Evolutionary conservation across 1,284 basidiomycete species (phyloP).

Genomic region (Earliella scabrosa): DNA sequence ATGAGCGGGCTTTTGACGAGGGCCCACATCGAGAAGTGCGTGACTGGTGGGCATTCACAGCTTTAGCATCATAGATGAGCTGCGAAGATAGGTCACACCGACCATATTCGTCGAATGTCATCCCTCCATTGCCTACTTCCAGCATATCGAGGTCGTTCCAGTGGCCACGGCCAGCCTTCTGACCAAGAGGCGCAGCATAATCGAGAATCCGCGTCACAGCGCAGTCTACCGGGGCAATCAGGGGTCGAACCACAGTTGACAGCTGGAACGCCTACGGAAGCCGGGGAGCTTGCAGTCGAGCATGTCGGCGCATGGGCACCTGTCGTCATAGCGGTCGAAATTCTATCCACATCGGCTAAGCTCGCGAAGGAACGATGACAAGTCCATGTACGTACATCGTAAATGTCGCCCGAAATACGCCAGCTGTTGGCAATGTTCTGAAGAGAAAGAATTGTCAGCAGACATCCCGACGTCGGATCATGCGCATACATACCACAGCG

Average conservation of each 20-base stretch:
- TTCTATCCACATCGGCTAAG: slow-evolving; percentile 27
- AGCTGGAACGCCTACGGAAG: slow-evolving; percentile 28
- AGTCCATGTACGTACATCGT: slow-evolving; percentile 34
- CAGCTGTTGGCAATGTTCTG: slow-evolving; percentile 50
- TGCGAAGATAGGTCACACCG: neutral
- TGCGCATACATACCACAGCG: slow-evolving; percentile 36
- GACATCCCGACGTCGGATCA: neutral
- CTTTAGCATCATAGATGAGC: neutral
- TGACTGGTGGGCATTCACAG: slow-evolving; percentile 26
- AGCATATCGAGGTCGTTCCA: slow-evolving; percentile 52
- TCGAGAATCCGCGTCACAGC: slow-evolving; percentile 43
- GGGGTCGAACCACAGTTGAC: neutral
- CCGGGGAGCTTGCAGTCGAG: slow-evolving; percentile 47
- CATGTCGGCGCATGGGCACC: slow-evolving; percentile 45
- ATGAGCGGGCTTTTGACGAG: slow-evolving; percentile 47
- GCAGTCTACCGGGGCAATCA: slow-evolving; percentile 32
- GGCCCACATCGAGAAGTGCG: slow-evolving; percentile 50
- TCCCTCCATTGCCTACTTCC: slow-evolving; percentile 47
- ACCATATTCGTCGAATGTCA: slow-evolving; percentile 47
- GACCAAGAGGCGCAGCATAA: slow-evolving; percentile 43
- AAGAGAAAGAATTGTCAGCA: neutral
- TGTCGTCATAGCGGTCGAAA: slow-evolving; percentile 45
- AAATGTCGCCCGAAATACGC: slow-evolving; percentile 50
- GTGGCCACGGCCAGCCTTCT: slow-evolving; percentile 43
- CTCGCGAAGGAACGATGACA: too few species aligned